Conservation (phyloP, 2,329 filamentous ascomycete genomes). For the Sporothrix mexicana region DNA sequence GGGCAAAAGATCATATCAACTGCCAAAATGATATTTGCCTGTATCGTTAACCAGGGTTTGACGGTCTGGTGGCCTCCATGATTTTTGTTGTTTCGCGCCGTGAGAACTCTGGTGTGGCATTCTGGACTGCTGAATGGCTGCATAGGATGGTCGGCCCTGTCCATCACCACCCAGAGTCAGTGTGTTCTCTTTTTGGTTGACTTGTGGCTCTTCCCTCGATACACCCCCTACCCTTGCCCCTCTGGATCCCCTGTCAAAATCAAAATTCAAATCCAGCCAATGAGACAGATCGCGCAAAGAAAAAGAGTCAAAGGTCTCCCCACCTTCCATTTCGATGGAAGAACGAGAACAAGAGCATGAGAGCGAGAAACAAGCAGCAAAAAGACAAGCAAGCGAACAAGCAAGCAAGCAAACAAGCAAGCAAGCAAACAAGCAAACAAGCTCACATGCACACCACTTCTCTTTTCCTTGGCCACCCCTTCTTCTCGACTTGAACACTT, state of each 20-base stretch:
- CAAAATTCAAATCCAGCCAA: conserved; percentile 18
- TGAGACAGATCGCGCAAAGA: conserved; percentile 29
- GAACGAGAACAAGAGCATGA: not conserved
- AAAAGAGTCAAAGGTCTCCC: not conserved
- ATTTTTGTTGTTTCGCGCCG: not conserved
- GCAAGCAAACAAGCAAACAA: too few relatives aligned
- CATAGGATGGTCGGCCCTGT: conserved; percentile 3
- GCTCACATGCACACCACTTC: too few relatives aligned
- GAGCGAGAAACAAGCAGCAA: not conserved
- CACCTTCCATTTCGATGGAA: not conserved
- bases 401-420: too few relatives aligned
- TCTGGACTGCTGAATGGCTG: conserved; percentile 3
- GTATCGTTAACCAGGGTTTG: not conserved
- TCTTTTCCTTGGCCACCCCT: too few relatives aligned
- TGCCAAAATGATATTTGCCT: not conserved
- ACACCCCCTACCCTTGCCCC: conserved; percentile 14
- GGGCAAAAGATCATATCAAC: too few relatives aligned
- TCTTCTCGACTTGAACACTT: not conserved
- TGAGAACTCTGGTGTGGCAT: not conserved
- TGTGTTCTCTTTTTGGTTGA: not conserved
- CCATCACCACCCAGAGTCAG: not conserved
- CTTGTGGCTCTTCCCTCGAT: not conserved
- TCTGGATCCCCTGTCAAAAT: conserved; percentile 6
- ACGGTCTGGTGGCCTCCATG: not conserved
- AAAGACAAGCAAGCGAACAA: not conserved